phyloP scores from a whole-genome alignment of 2,329 filamentous ascomycete species.

The Aspergillus novofumigatus region DNA sequence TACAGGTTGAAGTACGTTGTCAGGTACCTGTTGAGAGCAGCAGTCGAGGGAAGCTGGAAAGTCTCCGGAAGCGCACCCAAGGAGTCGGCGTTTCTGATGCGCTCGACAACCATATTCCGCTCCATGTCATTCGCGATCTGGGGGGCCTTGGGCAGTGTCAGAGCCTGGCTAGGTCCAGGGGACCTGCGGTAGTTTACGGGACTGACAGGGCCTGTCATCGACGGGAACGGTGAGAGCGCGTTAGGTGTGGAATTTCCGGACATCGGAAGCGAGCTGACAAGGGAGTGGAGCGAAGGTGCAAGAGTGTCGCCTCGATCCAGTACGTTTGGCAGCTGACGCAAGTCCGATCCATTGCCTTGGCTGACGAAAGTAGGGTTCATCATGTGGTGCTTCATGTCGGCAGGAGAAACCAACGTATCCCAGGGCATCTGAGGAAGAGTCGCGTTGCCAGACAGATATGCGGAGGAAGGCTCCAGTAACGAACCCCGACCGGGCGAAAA shows the following conservation, averaged over 20 bases:
- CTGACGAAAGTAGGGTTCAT: slow-evolving; percentile 64
- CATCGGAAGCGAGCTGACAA: slow-evolving; percentile 67
- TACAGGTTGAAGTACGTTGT: slow-evolving; percentile 96
- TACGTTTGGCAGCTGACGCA: slow-evolving; percentile 65
- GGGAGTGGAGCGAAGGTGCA: slow-evolving; percentile 64
- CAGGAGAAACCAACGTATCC: slow-evolving; percentile 77
- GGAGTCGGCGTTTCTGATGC: slow-evolving; percentile 74
- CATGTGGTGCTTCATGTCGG: slow-evolving; percentile 72
- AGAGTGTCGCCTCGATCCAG: slow-evolving; percentile 63
- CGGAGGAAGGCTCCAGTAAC: slow-evolving; percentile 72
- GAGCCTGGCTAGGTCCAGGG: slow-evolving; percentile 62
- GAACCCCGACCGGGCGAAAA: slow-evolving; percentile 69
- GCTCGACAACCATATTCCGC: slow-evolving; percentile 77
- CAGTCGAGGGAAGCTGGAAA: slow-evolving; percentile 78
- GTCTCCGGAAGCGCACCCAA: slow-evolving; percentile 81
- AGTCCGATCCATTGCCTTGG: slow-evolving; percentile 55
- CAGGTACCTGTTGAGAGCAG: slow-evolving; percentile 83
- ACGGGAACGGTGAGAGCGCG: slow-evolving; percentile 68
- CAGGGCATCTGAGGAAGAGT: slow-evolving; percentile 83
- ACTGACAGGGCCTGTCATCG: slow-evolving; percentile 63
- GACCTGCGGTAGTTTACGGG: slow-evolving; percentile 67
- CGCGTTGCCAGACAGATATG: slow-evolving; percentile 73
- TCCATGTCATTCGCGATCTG: slow-evolving; percentile 82
- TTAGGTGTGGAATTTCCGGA: slow-evolving; percentile 67
- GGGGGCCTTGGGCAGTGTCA: slow-evolving; percentile 66